Conservation (phyloP, 768 basidiomycete species). For the Agrocybe chaxingu region DNA sequence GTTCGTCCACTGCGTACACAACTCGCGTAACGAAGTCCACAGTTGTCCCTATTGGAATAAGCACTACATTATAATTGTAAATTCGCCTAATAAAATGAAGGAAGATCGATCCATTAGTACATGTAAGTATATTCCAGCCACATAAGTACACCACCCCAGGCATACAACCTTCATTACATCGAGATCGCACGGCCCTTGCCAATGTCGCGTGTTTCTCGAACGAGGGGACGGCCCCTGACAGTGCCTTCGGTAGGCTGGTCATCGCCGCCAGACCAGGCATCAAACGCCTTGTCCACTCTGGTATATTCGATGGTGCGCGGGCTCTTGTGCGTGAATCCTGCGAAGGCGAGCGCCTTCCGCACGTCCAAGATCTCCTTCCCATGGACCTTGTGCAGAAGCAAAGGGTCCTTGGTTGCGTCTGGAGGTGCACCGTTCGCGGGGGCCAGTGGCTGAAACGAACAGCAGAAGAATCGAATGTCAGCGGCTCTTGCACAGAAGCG, state of each 20-base stretch:
- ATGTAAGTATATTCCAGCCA: slow-evolving; percentile 6
- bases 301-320: slow-evolving; percentile 77
- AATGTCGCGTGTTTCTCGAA: slow-evolving; percentile 58
- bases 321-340: slow-evolving; percentile 88
- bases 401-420: slow-evolving; percentile 85
- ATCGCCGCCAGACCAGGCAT: slow-evolving; percentile 40
- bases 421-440: slow-evolving; percentile 83
- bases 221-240: slow-evolving; percentile 61
- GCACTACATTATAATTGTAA: background rate
- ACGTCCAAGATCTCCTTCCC: slow-evolving; percentile 86
- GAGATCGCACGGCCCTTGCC: slow-evolving; percentile 82
- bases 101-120: slow-evolving; percentile 18
- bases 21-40: too few species aligned
- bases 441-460: slow-evolving; percentile 71
- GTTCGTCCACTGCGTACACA: too few species aligned
- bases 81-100: too few species aligned
- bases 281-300: slow-evolving; percentile 72
- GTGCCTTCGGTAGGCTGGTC: slow-evolving; percentile 42
- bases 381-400: slow-evolving; percentile 82
- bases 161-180: slow-evolving; percentile 45
- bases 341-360: slow-evolving; percentile 88
- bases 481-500: slow-evolving; percentile 22
- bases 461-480: slow-evolving; percentile 10
- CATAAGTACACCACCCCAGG: slow-evolving; percentile 8
- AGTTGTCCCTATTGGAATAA: background rate